Conservation (phyloP, 2,329 filamentous ascomycete genomes). For the Mycocentrospora acerina region DNA sequence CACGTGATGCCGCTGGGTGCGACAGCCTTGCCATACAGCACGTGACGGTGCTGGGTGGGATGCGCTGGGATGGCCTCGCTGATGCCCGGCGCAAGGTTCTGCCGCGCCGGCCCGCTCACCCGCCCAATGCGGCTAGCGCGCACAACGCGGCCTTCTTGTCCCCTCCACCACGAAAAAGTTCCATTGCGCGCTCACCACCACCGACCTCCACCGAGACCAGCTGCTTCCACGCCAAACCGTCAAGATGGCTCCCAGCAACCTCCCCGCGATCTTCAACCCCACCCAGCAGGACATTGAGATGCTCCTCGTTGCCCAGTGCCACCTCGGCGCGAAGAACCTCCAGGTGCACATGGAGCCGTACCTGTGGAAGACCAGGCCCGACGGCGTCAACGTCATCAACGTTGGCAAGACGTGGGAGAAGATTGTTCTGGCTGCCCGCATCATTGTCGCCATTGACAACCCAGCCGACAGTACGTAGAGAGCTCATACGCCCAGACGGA, state of each 20-base stretch:
- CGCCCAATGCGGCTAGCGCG: constrained; percentile 16
- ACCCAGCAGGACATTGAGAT: constrained; percentile 99
- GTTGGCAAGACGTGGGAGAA: constrained; percentile 99
- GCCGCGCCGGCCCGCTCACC: constrained; percentile 4
- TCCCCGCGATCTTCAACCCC: constrained; percentile 93
- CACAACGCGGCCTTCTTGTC: constrained; percentile 14
- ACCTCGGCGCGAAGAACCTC: constrained; percentile 98
- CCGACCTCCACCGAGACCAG: constrained; percentile 1
- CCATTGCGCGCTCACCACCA: constrained; percentile 7
- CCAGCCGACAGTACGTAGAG: constrained; percentile 87
- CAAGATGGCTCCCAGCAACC: constrained; percentile 94
- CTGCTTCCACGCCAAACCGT: constrained; percentile 23
- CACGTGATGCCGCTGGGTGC: no score
- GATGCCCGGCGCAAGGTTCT: constrained; percentile 1
- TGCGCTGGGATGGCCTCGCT: neutral
- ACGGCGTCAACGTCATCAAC: constrained; percentile 99
- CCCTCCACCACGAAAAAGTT: constrained; percentile 21
- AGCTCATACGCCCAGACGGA: no score
- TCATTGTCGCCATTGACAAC: constrained; percentile 99
- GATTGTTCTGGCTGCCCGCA: constrained; percentile 97
- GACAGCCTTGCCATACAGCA: no score
- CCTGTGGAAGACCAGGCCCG: constrained; percentile 98
- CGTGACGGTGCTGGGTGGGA: no score
- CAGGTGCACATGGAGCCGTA: constrained; percentile 99
- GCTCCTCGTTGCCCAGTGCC: constrained; percentile 94